phyloP scores from a whole-genome alignment of 768 basidiomycete species.

The Austroboletus eburneus region DNA sequence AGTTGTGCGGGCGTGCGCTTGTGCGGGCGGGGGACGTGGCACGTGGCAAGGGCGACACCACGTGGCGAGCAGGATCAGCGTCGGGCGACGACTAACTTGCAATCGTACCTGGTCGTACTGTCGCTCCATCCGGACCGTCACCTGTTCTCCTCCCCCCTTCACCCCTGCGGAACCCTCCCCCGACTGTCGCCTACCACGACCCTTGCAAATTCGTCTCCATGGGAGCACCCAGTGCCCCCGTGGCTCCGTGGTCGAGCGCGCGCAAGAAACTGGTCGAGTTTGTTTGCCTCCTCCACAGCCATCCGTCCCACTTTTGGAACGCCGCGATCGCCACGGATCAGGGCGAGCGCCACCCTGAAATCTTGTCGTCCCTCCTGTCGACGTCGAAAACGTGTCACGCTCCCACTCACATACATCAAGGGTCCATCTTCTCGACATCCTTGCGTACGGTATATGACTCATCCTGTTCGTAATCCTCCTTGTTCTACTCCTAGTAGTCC shows the following conservation, averaged over 20 bases:
- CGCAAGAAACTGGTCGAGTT: slow-evolving; percentile 1
- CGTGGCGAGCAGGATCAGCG: neutral
- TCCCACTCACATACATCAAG: slow-evolving; percentile 5
- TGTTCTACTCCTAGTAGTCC: neutral
- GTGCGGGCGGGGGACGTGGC: neutral
- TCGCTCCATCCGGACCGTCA: slow-evolving; percentile 5
- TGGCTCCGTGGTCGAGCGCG: slow-evolving; percentile 13
- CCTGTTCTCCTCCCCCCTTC: neutral
- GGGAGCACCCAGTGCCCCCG: slow-evolving; percentile 12
- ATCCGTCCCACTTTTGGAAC: slow-evolving; percentile 3
- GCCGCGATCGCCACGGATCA: slow-evolving; percentile 22
- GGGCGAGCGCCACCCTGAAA: slow-evolving; percentile 1
- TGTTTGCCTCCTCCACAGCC: slow-evolving; percentile 3
- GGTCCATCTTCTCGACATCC: slow-evolving; percentile 10
- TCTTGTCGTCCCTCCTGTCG: slow-evolving; percentile 6
- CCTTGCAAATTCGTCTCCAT: slow-evolving; percentile 22
- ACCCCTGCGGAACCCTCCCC: neutral
- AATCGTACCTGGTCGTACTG: neutral
- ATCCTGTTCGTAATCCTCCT: slow-evolving; percentile 4
- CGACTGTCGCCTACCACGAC: slow-evolving; percentile 7
- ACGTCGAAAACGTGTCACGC: slow-evolving; percentile 28
- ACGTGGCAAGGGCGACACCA: slow-evolving; percentile 4
- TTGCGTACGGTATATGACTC: slow-evolving; percentile 6
- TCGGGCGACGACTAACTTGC: no score
- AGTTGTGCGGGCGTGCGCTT: no score